Conservation (phyloP, 768 basidiomycete genomes). For the Fibroporia radiculosa region DNA sequence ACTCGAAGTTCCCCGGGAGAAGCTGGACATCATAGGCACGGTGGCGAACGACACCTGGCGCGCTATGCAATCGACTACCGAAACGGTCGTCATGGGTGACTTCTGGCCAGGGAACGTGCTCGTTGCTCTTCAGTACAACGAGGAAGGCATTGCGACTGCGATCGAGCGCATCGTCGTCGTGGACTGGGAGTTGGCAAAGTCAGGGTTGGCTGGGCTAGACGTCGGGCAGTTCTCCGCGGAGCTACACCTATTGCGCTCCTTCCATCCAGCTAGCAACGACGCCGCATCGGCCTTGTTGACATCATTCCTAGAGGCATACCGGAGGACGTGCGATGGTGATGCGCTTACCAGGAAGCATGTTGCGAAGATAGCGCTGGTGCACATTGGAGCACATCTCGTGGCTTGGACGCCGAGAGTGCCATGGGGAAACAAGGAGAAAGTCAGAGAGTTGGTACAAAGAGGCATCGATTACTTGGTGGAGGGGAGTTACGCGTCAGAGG, state of each 20-base stretch:
- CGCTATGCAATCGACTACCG: constrained; percentile 25
- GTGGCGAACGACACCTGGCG: constrained; percentile 24
- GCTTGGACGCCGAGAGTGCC: constrained; percentile 39
- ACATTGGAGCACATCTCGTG: constrained; percentile 50
- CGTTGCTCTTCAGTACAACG: constrained; percentile 27
- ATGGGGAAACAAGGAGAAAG: constrained; percentile 44
- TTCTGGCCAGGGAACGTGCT: constrained; percentile 70
- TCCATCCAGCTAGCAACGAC: constrained; percentile 33
- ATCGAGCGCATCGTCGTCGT: constrained; percentile 40
- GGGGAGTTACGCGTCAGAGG: constrained; percentile 8
- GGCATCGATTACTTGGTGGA: constrained; percentile 31
- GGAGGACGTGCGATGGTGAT: constrained; percentile 15
- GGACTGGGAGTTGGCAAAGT: constrained; percentile 61
- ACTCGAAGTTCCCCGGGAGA: constrained; percentile 29
- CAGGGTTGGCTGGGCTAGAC: constrained; percentile 50
- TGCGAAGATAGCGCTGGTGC: constrained; percentile 32
- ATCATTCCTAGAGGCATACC: constrained; percentile 42
- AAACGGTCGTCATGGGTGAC: constrained; percentile 50
- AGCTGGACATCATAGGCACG: constrained; percentile 27
- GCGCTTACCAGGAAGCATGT: constrained; percentile 13
- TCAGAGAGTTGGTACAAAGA: constrained; percentile 40
- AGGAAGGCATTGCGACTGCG: constrained; percentile 12
- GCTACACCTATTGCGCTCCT: constrained; percentile 41
- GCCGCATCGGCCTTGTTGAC: constrained; percentile 29
- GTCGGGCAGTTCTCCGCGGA: constrained; percentile 62